These are phyloP conservation scores for Leishmania mexicana DNA, from an alignment of 208 protist genomes.

Conservation along the genomic window DNA sequence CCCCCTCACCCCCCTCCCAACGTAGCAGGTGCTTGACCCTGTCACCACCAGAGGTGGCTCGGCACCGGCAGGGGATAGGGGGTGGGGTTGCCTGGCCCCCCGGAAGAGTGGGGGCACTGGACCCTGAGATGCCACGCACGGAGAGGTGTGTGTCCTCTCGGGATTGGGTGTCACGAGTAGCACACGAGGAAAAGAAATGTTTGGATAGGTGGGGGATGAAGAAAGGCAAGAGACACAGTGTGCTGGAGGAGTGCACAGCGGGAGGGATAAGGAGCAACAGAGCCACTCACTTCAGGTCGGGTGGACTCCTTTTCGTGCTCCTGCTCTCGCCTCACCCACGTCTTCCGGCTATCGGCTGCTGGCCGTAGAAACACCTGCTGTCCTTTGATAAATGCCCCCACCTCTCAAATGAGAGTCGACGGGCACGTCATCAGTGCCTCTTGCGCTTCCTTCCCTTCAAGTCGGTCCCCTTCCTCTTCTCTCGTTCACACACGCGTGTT, in stretches of 20 bases:
- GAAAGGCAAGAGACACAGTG: background rate
- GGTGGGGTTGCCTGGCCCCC: background rate
- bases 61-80: background rate
- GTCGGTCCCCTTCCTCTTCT: background rate
- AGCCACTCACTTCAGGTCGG: background rate
- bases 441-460: background rate
- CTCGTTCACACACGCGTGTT: background rate
- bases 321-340: background rate
- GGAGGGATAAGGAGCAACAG: background rate
- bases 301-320: background rate
- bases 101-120: background rate
- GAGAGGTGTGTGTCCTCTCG: background rate
- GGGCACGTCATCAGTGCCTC: background rate
- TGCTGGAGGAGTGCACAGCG: background rate
- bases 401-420: background rate
- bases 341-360: background rate
- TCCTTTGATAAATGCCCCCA: background rate
- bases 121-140: background rate
- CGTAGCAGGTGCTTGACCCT: background rate
- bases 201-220: background rate
- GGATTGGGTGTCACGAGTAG: background rate
- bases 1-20: background rate
- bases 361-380: no score
- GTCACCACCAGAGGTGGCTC: background rate
- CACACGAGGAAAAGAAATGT: background rate